phyloP scores from a whole-genome alignment of 768 basidiomycete genomes.

The Tylopilus subfusipes region DNA sequence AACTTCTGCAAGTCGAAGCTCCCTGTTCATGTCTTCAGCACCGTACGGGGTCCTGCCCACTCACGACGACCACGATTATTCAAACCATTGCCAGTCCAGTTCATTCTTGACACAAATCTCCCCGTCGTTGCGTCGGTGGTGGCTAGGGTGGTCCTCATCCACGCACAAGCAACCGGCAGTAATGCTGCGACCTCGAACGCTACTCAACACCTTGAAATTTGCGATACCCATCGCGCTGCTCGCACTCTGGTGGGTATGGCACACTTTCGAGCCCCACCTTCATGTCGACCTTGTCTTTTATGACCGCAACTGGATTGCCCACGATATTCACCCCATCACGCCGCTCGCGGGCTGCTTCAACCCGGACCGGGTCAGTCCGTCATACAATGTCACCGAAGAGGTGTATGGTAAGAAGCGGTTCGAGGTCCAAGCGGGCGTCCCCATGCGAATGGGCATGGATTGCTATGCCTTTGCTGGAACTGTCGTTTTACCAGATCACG shows the following conservation, averaged over 20 bases:
- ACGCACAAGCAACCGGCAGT: background rate
- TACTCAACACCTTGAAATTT: conserved; percentile 42
- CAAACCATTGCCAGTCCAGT: background rate
- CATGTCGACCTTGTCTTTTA: conserved; percentile 86
- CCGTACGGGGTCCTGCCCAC: conserved; percentile 9
- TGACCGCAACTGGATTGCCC: conserved; percentile 65
- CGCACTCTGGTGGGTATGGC: conserved; percentile 37
- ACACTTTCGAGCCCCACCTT: conserved; percentile 59
- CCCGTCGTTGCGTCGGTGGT: conserved; percentile 3
- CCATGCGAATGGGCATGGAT: conserved; percentile 76
- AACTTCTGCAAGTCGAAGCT: background rate
- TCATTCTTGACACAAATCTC: background rate
- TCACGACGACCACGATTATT: conserved; percentile 9
- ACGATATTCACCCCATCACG: conserved; percentile 62
- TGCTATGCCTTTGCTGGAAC: conserved; percentile 93
- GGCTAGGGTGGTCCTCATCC: conserved; percentile 1
- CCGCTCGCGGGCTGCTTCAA: conserved; percentile 77
- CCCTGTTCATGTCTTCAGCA: conserved; percentile 7
- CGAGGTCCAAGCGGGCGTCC: conserved; percentile 78
- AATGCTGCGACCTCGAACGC: conserved; percentile 30
- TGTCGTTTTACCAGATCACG: conserved; percentile 38
- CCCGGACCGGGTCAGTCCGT: conserved; percentile 50
- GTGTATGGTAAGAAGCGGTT: conserved; percentile 61
- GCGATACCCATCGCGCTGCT: conserved; percentile 34
- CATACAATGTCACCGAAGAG: conserved; percentile 65